These are phyloP conservation scores for Microglena sp. DNA, from an alignment of 139 green algal species.

Conservation along the genomic window DNA sequence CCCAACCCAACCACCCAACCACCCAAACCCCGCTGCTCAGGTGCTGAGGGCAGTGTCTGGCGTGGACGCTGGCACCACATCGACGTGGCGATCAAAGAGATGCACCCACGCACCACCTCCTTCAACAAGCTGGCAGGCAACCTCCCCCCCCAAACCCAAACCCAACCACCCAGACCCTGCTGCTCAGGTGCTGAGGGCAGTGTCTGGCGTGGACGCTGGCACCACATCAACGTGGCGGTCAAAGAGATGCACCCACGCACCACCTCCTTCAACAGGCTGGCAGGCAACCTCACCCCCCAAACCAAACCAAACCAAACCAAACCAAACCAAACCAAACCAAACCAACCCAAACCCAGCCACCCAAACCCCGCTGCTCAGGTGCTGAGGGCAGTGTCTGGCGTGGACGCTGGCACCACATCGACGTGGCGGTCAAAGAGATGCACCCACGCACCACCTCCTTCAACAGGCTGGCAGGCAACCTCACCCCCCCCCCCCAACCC, in stretches of 20 bases:
- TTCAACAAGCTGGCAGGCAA: background rate
- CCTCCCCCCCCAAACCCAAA: background rate
- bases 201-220: conserved; percentile 25
- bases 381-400: conserved; percentile 32
- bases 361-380: conserved; percentile 9
- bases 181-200: conserved; percentile 23
- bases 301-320: too few relatives aligned
- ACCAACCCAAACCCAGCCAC: too few relatives aligned
- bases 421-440: conserved; percentile 38
- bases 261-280: too few relatives aligned
- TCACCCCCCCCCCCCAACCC: background rate
- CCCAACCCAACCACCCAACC: background rate
- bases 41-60: conserved; percentile 29
- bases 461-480: conserved; percentile 2
- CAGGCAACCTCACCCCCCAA: too few relatives aligned
- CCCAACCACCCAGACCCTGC: background rate
- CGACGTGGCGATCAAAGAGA: conserved; percentile 30
- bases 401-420: conserved; percentile 35
- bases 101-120: conserved; percentile 12
- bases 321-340: too few relatives aligned
- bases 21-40: too few relatives aligned
- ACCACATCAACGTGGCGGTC: conserved; percentile 32
- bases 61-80: conserved; percentile 32
- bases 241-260: conserved; percentile 25
- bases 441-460: conserved; percentile 11